These are phyloP conservation scores for Candida hispaniensis DNA, from an alignment of 805 yeast species.

Conservation along the genomic window DNA sequence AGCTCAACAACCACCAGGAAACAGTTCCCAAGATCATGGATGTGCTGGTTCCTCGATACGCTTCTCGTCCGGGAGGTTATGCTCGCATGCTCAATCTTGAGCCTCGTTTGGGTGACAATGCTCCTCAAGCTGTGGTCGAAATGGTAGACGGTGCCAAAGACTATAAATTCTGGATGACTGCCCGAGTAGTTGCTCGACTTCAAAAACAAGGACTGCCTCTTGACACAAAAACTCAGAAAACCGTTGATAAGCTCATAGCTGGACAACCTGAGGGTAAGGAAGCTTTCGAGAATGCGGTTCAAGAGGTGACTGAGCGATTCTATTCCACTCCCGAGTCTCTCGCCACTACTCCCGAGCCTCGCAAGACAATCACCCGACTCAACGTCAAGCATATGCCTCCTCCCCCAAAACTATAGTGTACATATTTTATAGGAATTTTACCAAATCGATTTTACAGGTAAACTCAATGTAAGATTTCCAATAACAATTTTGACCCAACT, in stretches of 20 bases:
- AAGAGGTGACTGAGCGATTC: conserved; percentile 39
- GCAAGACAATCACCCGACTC: conserved; percentile 1
- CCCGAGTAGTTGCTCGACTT: conserved; percentile 75
- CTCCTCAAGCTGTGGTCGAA: conserved; percentile 82
- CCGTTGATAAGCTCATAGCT: conserved; percentile 42
- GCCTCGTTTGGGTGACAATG: conserved; percentile 78
- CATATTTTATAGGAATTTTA: too few relatives aligned
- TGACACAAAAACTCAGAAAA: conserved; percentile 44
- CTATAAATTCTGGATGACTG: conserved; percentile 63
- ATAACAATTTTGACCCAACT: too few relatives aligned
- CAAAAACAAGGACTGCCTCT: conserved; percentile 49
- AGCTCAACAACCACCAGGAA: conserved; percentile 39
- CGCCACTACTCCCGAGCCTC: conserved; percentile 6
- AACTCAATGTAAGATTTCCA: too few relatives aligned
- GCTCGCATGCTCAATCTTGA: conserved; percentile 78
- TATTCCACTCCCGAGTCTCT: conserved; percentile 24
- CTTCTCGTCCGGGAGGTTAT: conserved; percentile 62
- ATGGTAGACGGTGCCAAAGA: conserved; percentile 68
- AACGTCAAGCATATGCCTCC: conserved; percentile 14
- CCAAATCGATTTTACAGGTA: too few relatives aligned
- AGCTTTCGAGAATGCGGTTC: conserved; percentile 53
- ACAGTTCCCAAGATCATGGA: conserved; percentile 55
- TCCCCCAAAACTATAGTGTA: conserved; percentile 9
- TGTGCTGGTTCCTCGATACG: conserved; percentile 55
- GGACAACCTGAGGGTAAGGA: conserved; percentile 41